Base-by-base conservation (phyloP, 768 basidiomycete genomes). In the Mycena sanguinolenta region DNA sequence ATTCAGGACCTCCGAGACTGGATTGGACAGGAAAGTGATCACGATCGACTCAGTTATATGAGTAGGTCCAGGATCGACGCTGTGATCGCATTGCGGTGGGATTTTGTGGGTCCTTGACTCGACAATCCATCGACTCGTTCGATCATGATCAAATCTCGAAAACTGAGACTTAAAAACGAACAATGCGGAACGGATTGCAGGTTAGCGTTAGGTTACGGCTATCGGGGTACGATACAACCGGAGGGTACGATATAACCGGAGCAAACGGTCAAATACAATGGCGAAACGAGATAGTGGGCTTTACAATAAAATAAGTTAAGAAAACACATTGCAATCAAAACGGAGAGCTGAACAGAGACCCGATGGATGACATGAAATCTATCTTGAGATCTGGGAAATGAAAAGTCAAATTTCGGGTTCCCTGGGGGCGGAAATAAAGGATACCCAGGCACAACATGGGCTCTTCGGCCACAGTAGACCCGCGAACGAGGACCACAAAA, bases 371-470 rank as follows among this genome's bases (percentile, higher is more conserved):
- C 86, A 88, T 86, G 76, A 97, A 97, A 83, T 96, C 88, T 53
- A 96, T 90, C 64, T 84, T 85, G 54, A 99, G 84, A 71, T 95
- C 82, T 73, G 49, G 21, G 9, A 21, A 10, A 25, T 13, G 21
- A 13, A 16, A 17, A 7, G 17, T 73, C 3, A 73, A 61, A 54
- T 25, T 8, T 34, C 14, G 3, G 19, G 3, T 17, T 9, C 21
- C 27, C 39, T 32, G 2, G 4, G n/a, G 12, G 4, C 14, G 25
- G 32, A n/a, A 49, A 53, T 3, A 7, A 8, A 54, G 32, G 61
- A n/a, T 54, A 73, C 72, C 72, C 64, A 97, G 80, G 82, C 97
- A 99, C 60, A 95, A 71, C 86, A 97, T 81, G 62, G 91, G 88
- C 0, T 91, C 90, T 0, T 96, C 94, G 0, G 91, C 87, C 3